Evolutionary conservation across 2,329 filamentous ascomycete species (phyloP), one percentile per base, ranked within the genome.

Genomic region (Colletotrichum somersetense): DNA sequence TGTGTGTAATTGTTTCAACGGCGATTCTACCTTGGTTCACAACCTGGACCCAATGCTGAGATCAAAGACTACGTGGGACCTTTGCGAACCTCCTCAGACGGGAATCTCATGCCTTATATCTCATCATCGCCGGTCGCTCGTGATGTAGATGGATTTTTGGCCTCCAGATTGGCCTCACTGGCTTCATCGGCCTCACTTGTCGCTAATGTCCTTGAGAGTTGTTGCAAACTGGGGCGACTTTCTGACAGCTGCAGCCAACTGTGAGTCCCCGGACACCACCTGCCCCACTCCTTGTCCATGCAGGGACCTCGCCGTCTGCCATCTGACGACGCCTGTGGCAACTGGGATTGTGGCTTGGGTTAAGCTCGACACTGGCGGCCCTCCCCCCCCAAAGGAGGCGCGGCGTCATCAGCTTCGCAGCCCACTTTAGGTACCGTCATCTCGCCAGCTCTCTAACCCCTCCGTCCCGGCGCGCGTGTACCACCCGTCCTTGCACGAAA

Each of bases 341-440:
- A 62, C 42, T 42, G 38, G 64, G 52, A 68, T 46, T 66, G 57
- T 61, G 68, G 73, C 73, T 74, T 38, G 72, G 73, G 57, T 33
- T 14, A 42, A 67, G 55, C 62, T 73, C 71, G 30, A 56, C 53
- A 56, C 53, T 64, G 67, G 55, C 30, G 61, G 55, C 61, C 62
- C 30, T 5, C 20, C 50, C 16, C 46, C 44, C 33, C n/a, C 46
- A 52, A 50, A 62, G 46, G 67, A 55, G 62, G 69, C 57, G 65
- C 73, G 71, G 73, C 72, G 74, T 75, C 74, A 75, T 75, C 74
- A 71, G 72, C 74, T 70, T 65, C 71, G 69, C 62, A 72, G 44
- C 74, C 74, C 74, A 73, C 73, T 71, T 74, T 69, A 48, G 20
- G 46, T 48, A 69, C 68, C 65, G 50, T 66, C 72, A 72, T 66